Evolutionary conservation across 1,284 basidiomycete species (phyloP).

Genomic region (Puccinia coronata): DNA sequence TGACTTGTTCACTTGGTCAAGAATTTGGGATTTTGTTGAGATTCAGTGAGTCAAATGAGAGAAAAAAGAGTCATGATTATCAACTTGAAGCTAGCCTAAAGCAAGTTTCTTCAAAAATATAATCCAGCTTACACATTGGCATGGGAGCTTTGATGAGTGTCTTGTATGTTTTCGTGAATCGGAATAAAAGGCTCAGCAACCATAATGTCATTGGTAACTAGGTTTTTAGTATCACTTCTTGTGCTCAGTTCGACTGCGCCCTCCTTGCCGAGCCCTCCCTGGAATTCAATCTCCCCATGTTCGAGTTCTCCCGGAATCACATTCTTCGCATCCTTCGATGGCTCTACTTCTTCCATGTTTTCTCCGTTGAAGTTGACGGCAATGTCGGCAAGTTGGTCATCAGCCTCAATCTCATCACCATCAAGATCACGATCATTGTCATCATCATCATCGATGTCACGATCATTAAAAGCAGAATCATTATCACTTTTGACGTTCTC

Average conservation of each 20-base stretch:
- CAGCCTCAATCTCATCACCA: not conserved
- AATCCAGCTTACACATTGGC: not conserved
- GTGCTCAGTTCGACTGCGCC: not conserved
- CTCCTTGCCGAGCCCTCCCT: not conserved
- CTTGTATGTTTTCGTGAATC: not conserved
- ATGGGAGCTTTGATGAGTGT: not conserved
- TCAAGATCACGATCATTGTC: slow-evolving; percentile 1
- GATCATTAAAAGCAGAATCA: not conserved
- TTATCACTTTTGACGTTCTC: slow-evolving; percentile 8
- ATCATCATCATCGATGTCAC: not conserved
- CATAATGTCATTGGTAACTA: not conserved
- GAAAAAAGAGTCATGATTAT: not conserved
- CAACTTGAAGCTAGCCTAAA: not conserved
- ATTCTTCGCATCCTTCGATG: not conserved
- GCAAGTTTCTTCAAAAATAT: not conserved
- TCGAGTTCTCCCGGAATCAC: slow-evolving; percentile 7
- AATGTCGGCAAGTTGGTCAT: not conserved
- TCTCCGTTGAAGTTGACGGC: slow-evolving; percentile 15
- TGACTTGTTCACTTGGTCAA: slow-evolving; percentile 1
- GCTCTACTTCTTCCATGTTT: not conserved
- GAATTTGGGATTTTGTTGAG: not conserved
- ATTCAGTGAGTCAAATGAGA: not conserved
- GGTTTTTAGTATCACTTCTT: not conserved
- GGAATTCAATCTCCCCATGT: slow-evolving; percentile 9
- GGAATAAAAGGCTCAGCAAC: not conserved